Conservation (phyloP, 208 protist species). For the Ichthyophonus hoferi region DNA sequence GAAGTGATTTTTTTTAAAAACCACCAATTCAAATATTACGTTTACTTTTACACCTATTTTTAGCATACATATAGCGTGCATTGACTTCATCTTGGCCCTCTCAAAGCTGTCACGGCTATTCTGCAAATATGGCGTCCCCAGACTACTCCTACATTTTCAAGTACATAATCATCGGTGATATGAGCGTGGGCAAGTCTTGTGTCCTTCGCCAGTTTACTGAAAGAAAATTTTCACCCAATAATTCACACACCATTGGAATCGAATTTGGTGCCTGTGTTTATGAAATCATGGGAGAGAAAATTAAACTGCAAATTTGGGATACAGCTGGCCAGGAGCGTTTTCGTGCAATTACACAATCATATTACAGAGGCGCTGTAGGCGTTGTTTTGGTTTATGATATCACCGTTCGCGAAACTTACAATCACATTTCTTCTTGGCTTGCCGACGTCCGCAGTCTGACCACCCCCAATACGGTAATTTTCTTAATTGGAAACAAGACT, state of each 20-base stretch:
- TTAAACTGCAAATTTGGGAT: conserved; percentile 96
- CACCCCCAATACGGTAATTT: conserved; percentile 76
- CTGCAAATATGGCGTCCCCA: conserved; percentile 39
- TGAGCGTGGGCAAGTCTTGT: conserved; percentile 92
- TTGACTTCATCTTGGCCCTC: too few relatives aligned
- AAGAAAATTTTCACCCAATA: conserved; percentile 83
- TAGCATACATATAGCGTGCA: too few relatives aligned
- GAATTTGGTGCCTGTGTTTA: conserved; percentile 93
- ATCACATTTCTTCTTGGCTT: conserved; percentile 81
- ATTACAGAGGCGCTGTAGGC: conserved; percentile 87
- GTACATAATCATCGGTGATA: conserved; percentile 94
- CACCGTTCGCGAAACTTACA: conserved; percentile 69
- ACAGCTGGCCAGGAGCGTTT: conserved; percentile 70
- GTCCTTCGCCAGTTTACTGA: conserved; percentile 94
- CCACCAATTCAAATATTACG: too few relatives aligned
- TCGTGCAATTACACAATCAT: conserved; percentile 82
- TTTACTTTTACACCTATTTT: too few relatives aligned
- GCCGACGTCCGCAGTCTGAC: conserved; percentile 84
- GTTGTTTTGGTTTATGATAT: conserved; percentile 91
- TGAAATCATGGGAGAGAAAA: conserved; percentile 76
- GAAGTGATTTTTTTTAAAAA: too few relatives aligned
- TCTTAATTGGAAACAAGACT: conserved; percentile 87
- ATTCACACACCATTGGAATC: conserved; percentile 93
- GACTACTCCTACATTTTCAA: conserved; percentile 90
- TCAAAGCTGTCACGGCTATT: too few relatives aligned